Evolutionary conservation across 306 rosid genomes (phyloP).

Genomic region (Prunus salicina): DNA sequence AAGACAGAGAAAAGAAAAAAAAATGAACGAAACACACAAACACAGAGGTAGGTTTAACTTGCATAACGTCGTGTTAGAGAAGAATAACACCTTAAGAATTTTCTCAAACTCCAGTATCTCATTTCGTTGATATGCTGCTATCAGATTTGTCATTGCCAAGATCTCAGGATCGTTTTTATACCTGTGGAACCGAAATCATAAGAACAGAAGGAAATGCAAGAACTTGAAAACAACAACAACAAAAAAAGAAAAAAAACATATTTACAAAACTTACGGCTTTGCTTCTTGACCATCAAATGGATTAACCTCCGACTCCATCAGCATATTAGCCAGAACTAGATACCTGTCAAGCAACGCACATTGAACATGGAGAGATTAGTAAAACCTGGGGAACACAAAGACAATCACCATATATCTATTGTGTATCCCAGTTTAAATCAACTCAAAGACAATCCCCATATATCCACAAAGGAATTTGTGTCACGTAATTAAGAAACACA

Average conservation of each 20-base stretch:
- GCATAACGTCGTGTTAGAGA: constrained; percentile 8
- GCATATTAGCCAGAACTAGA: constrained; percentile 78
- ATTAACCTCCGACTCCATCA: constrained; percentile 53
- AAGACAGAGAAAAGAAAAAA: constrained; percentile 5
- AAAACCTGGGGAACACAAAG: neutral
- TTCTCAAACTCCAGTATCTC: constrained; percentile 97
- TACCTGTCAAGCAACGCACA: constrained; percentile 47
- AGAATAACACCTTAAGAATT: constrained; percentile 68
- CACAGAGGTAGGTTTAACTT: neutral
- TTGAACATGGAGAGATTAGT: constrained; percentile 7
- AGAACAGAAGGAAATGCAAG: neutral
- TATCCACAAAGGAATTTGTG: neutral
- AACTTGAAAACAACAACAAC: neutral
- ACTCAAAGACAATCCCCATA: neutral
- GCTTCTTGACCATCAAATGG: constrained; percentile 62
- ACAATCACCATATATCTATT: neutral
- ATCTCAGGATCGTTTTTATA: constrained; percentile 98
- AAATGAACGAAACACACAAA: neutral
- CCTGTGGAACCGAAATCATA: constrained; percentile 42
- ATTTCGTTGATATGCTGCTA: constrained; percentile 95
- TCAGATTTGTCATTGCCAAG: constrained; percentile 96
- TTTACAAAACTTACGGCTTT: constrained; percentile 43
- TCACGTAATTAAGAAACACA: neutral
- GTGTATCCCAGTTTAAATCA: neutral
- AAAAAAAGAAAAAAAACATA: neutral